Conservation (phyloP, 305 asterid genomes). For the Striga hermonthica region DNA sequence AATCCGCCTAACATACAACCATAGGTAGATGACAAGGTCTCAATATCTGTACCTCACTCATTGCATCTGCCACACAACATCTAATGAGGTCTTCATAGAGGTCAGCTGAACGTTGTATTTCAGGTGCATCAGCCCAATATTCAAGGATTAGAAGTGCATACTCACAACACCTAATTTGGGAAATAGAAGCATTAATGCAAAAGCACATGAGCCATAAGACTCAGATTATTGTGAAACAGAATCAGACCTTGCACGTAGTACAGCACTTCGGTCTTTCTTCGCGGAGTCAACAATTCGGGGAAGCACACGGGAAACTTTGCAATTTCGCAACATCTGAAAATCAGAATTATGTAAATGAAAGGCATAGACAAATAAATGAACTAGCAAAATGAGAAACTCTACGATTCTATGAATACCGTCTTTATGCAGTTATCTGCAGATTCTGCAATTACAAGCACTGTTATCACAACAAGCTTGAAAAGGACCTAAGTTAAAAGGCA, state of each 20-base stretch:
- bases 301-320: constrained; percentile 90
- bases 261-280: constrained; percentile 83
- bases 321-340: constrained; percentile 84
- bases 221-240: constrained; percentile 21
- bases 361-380: constrained; percentile 10
- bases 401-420: constrained; percentile 52
- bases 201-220: constrained; percentile 25
- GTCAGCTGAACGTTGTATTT: constrained; percentile 95
- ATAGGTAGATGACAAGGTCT: constrained; percentile 21
- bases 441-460: constrained; percentile 98
- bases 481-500: constrained; percentile 66
- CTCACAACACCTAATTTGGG: constrained; percentile 76
- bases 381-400: constrained; percentile 20
- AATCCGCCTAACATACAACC: constrained; percentile 5
- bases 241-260: constrained; percentile 87
- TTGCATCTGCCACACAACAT: constrained; percentile 96
- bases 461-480: constrained; percentile 99
- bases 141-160: constrained; percentile 91
- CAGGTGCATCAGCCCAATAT: constrained; percentile 97
- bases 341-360: constrained; percentile 29
- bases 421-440: constrained; percentile 98
- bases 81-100: constrained; percentile 87
- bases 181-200: constrained; percentile 35
- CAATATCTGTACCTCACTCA: constrained; percentile 82
- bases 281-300: constrained; percentile 86